These are phyloP conservation scores for Paraphaeosphaeria sporulosa DNA, from an alignment of 2,329 filamentous ascomycete species.

Conservation along the genomic window DNA sequence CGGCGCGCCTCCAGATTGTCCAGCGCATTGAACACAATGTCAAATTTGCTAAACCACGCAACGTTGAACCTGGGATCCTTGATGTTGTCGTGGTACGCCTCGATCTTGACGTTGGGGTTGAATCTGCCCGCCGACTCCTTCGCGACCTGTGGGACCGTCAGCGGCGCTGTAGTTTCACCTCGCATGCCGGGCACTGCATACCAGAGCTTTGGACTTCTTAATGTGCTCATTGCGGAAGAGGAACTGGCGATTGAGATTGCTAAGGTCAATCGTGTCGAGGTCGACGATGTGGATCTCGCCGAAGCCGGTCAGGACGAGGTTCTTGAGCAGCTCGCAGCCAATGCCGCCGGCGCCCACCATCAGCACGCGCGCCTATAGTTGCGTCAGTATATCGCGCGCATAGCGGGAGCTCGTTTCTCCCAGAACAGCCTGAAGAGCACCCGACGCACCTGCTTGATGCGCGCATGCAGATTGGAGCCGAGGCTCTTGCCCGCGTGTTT, in stretches of 20 bases:
- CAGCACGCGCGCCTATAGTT: constrained; percentile 77
- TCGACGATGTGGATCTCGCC: constrained; percentile 94
- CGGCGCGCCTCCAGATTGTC: constrained; percentile 94
- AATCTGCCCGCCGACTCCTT: constrained; percentile 91
- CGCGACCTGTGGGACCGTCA: constrained; percentile 69
- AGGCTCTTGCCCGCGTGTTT: constrained; percentile 68
- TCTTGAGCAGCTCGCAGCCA: constrained; percentile 96
- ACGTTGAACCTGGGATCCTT: constrained; percentile 88
- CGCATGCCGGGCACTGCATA: constrained; percentile 53
- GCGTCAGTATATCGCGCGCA: constrained; percentile 31
- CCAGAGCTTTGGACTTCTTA: constrained; percentile 94
- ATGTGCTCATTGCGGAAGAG: constrained; percentile 97
- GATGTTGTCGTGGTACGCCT: constrained; percentile 93
- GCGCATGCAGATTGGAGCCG: constrained; percentile 63
- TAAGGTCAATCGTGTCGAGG: constrained; percentile 96
- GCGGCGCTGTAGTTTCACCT: constrained; percentile 14
- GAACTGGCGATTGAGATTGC: constrained; percentile 97
- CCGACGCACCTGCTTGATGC: constrained; percentile 71
- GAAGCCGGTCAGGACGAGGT: constrained; percentile 90
- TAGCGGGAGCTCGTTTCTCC: neutral
- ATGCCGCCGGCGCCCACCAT: constrained; percentile 98
- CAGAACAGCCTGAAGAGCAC: constrained; percentile 10
- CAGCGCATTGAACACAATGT: constrained; percentile 92
- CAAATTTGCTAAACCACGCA: constrained; percentile 84
- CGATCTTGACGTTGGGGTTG: constrained; percentile 85